A percentile compares a stretch with the other conserved stretches of the same genome.
Evolutionary conservation across 768 basidiomycete genomes (phyloP).

Genomic region (Lactarius sp.): DNA sequence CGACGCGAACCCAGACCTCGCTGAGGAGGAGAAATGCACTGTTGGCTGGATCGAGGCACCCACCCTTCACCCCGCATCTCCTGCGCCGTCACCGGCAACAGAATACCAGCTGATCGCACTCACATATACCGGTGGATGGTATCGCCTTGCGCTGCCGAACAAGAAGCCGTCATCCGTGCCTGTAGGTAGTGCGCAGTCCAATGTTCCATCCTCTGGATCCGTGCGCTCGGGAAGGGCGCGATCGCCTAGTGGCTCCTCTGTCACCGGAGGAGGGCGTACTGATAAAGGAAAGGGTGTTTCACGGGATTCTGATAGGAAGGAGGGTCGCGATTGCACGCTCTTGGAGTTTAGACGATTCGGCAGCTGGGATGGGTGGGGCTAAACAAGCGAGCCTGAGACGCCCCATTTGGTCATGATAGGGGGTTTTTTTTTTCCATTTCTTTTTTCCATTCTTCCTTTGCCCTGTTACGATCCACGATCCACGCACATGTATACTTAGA

Average conservation of each 20-base stretch:
- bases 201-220: conserved; percentile 33
- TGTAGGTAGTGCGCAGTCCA: conserved; percentile 25
- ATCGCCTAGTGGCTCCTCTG: conserved; percentile 53
- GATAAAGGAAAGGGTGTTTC: conserved; percentile 63
- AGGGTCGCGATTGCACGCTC: conserved; percentile 60
- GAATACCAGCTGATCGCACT: conserved; percentile 80
- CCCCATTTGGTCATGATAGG: conserved; percentile 3
- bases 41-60: conserved; percentile 77
- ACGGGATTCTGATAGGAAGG: conserved; percentile 51
- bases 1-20: conserved; percentile 48
- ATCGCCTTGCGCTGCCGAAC: conserved; percentile 64
- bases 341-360: conserved; percentile 80
- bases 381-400: conserved; percentile 32
- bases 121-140: conserved; percentile 92
- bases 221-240: conserved; percentile 46
- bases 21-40: conserved; percentile 79
- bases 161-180: conserved; percentile 30
- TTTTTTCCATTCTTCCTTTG: background rate
- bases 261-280: conserved; percentile 41
- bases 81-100: conserved; percentile 21
- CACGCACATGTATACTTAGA: conserved; percentile 20
- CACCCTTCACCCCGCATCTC: conserved; percentile 35
- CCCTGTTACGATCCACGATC: conserved; percentile 4
- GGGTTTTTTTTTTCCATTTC: background rate
- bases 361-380: conserved; percentile 81